A percentile compares a stretch with the other conserved stretches of the same genome.
phyloP scores from a whole-genome alignment of 75 land plant species.

The Sequoia sempervirens region DNA sequence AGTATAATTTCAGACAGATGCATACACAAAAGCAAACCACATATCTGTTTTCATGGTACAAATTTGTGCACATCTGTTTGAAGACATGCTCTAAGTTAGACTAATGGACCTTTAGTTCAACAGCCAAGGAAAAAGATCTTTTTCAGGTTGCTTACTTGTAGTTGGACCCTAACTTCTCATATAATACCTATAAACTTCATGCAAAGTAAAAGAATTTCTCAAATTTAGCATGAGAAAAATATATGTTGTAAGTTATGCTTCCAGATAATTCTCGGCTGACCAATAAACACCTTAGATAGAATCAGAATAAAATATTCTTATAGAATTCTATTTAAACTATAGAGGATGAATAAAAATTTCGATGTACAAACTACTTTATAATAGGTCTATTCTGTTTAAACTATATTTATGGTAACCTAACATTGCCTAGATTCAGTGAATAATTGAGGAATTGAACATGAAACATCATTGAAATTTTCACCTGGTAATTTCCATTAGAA shows the following conservation, averaged over 20 bases:
- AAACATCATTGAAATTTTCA: no score
- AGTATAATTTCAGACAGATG: neutral
- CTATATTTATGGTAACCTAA: neutral
- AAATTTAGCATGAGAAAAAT: neutral
- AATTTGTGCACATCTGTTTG: neutral
- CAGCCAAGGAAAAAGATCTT: neutral
- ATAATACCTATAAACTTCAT: neutral
- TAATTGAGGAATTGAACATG: neutral
- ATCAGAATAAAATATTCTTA: neutral
- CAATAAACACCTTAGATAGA: neutral
- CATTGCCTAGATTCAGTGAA: neutral
- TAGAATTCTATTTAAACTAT: neutral
- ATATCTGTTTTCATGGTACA: neutral
- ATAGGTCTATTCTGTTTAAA: neutral
- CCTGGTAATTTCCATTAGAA: no score
- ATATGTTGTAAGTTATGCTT: neutral
- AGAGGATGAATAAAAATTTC: neutral
- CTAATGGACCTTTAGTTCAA: neutral
- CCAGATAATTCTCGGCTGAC: neutral
- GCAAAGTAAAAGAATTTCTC: neutral
- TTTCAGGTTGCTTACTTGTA: neutral
- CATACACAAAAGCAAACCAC: neutral
- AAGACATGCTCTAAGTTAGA: neutral
- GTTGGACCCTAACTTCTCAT: neutral
- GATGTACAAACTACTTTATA: neutral